Conservation (phyloP, 176 grass and related monocot genomes). For the Typha latifolia region DNA sequence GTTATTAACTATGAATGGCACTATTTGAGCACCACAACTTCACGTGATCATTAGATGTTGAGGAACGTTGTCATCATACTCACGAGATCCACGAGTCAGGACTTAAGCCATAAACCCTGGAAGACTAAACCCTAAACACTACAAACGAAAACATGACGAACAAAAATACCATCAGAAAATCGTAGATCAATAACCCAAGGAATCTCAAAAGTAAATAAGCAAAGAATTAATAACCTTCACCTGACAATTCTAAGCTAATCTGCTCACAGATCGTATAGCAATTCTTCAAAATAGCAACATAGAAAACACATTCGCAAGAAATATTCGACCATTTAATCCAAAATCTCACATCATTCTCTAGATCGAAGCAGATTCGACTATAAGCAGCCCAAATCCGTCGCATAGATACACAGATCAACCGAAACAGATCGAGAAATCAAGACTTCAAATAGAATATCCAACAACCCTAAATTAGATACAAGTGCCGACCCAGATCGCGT, state of each 20-base stretch:
- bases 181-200: too few relatives aligned
- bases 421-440: neutral
- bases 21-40: neutral
- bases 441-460: neutral
- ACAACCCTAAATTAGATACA: neutral
- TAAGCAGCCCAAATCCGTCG: neutral
- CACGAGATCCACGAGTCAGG: neutral
- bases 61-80: neutral
- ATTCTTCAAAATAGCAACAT: neutral
- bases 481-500: slow-evolving; percentile 3
- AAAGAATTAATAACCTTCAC: too few relatives aligned
- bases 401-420: neutral
- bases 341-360: neutral
- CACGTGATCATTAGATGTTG: neutral
- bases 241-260: too few relatives aligned
- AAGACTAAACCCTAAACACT: neutral
- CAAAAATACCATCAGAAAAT: neutral
- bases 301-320: neutral
- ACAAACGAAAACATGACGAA: neutral
- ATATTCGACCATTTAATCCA: neutral
- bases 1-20: too few relatives aligned
- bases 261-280: neutral
- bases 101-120: neutral
- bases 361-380: neutral
- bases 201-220: too few relatives aligned